Conservation (phyloP, 1,284 basidiomycete species). For the Ganoderma leucocontextum region DNA sequence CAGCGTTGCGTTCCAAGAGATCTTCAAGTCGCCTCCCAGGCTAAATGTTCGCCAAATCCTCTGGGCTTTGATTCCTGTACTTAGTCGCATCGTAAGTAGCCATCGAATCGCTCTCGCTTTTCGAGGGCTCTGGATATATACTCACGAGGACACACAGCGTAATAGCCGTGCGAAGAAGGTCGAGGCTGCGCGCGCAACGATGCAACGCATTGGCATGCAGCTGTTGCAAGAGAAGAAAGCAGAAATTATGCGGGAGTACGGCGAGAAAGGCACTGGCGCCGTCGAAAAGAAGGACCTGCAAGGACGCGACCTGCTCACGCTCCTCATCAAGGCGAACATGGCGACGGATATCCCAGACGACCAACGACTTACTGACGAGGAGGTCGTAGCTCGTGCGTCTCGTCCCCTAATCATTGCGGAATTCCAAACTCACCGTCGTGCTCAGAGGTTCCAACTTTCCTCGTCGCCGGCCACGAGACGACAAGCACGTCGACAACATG, state of each 20-base stretch:
- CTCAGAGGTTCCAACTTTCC: conserved; percentile 45
- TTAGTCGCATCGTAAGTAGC: conserved; percentile 28
- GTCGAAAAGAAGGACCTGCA: conserved; percentile 59
- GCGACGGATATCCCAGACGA: conserved; percentile 50
- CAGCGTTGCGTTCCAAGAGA: conserved; percentile 46
- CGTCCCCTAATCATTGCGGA: not conserved
- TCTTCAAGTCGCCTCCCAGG: conserved; percentile 23
- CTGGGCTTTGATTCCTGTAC: conserved; percentile 20
- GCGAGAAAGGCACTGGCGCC: conserved; percentile 60
- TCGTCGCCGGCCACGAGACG: conserved; percentile 83
- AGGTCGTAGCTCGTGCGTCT: conserved; percentile 61
- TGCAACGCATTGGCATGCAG: conserved; percentile 46
- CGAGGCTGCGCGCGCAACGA: conserved; percentile 38
- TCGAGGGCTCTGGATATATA: not conserved
- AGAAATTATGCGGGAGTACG: conserved; percentile 50
- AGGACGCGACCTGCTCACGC: conserved; percentile 43
- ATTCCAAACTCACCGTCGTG: conserved; percentile 26
- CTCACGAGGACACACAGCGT: not conserved
- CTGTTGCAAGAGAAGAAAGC: conserved; percentile 52
- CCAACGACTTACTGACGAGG: conserved; percentile 59
- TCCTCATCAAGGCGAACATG: conserved; percentile 59
- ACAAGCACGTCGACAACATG: conserved; percentile 54
- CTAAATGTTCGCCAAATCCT: conserved; percentile 19
- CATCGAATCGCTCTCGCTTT: not conserved
- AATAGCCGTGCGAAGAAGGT: conserved; percentile 11